Base-by-base conservation (phyloP, 2,329 filamentous ascomycete genomes). In the Colletotrichum abscissum region DNA sequence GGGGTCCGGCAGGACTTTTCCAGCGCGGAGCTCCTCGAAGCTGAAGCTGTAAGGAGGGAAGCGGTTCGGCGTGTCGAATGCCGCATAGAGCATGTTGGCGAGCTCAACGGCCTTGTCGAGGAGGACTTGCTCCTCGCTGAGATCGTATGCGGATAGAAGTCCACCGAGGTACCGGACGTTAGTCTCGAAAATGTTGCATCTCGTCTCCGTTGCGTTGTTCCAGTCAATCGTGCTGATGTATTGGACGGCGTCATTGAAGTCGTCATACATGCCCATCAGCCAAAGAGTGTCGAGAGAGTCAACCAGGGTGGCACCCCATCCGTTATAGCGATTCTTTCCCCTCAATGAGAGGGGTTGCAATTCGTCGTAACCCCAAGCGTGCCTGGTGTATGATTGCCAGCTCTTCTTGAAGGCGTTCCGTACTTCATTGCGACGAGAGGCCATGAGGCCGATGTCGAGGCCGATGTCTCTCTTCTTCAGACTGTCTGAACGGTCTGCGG, bases 131-230 rank as follows among this genome's bases (percentile, higher is more conserved):
- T 86, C 86, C 42, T 84, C 85, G 76, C 90, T 93, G 26, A 94
- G 80, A 78, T 94, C 92, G 78, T 93, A 93, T 0, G 92, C 92
- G n/a, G 90, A 88, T 68, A 94, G 78, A 67, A 94, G 86, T 1
- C 92, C 92, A 16, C 92, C 92, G 0, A 94, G 86, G 78, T 94
- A 94, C 55, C 92, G 88, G 71, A 94, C 94, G 12, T 88, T 93
- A 1, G 91, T 93, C 81, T 94, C 92, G 74, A 94, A 94, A 0
- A 93, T 84, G 74, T 92, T 93, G 65, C 90, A 85, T 19, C 86
- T 84, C 3, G 81, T 78, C 1, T 80, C 79, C 2, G 75, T 76
- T 1, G 86, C 88, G 1, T 83, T 84, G 0, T 85, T 87, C 81
- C 89, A 92, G 77, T 91, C 86, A 57, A 92, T 86, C 81, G 55